phyloP scores from a whole-genome alignment of 116 monocot genomes.

The Phalaenopsis hybrid region DNA sequence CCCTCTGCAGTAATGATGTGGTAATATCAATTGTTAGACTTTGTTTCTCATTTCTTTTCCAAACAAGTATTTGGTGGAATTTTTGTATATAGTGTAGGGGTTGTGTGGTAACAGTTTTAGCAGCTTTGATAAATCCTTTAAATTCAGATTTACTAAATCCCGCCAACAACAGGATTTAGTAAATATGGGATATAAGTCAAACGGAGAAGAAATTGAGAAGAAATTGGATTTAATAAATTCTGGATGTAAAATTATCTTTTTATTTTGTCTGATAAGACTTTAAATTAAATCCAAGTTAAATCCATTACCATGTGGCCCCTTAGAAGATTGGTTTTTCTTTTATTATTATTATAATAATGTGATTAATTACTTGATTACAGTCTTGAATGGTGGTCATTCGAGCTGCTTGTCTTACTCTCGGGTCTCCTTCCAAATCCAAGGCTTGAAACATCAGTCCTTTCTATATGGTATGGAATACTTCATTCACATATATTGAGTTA shows the following conservation, averaged over 20 bases:
- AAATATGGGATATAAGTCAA: no score
- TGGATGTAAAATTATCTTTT: not conserved
- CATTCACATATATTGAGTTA: not conserved
- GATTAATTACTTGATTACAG: slow-evolving; percentile 6
- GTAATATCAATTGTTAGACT: slow-evolving; percentile 10
- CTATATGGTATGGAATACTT: slow-evolving; percentile 32
- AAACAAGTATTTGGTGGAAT: not conserved
- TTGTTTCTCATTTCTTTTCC: not conserved
- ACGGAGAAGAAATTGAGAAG: no score
- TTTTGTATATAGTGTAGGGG: not conserved
- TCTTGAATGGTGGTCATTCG: slow-evolving; percentile 59
- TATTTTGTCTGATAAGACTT: no score
- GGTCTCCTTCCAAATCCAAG: slow-evolving; percentile 36
- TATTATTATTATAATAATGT: no score
- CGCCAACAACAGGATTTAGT: no score
- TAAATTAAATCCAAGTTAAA: no score
- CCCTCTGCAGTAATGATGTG: slow-evolving; percentile 75
- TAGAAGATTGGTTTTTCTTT: no score
- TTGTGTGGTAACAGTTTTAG: no score
- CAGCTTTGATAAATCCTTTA: no score
- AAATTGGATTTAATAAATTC: no score
- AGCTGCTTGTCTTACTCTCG: slow-evolving; percentile 41
- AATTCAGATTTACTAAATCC: no score
- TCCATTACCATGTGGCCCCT: not conserved
- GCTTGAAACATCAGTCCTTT: slow-evolving; percentile 56